Base-by-base conservation (phyloP, 352 stramenopile genomes). In the Globisporangium heterothallicum region DNA sequence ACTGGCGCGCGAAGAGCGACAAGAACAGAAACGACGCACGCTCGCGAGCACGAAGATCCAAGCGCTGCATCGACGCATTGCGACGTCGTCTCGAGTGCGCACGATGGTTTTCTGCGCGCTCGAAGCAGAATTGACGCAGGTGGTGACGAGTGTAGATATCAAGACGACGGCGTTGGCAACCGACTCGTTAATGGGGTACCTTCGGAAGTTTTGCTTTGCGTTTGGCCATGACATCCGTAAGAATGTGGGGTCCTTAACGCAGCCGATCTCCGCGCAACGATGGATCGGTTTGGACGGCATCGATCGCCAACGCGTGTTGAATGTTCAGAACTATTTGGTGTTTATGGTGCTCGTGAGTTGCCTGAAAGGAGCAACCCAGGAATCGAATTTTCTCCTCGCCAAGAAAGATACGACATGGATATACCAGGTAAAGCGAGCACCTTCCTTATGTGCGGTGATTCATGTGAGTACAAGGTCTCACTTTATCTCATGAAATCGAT, bases 301-400 rank as follows among this genome's bases (percentile, higher is more conserved):
- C 1, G 4, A 43, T 6, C 25, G n/a, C 3, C 47, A 68, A 7
- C 64, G 63, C 14, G 60, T 83, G 51, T 54, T 56, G 1, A 78
- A 75, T 49, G 66, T 79, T 18, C 72, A 84, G 45, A 66, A 79
- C 34, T 86, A 85, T 49, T 27, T 88, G 27, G 61, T 86, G 10
- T 68, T 74, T 34, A 71, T 86, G 58, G 44, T 88, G 53, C 64
- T 88, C 6, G 65, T 84, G 50, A 86, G 69, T 30, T 63, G 68
- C 24, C 46, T 82, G n/a, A 62, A 61, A 25, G 76, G 68, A 16
- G 16, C 47, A 1, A 27, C n/a, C 2, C 18, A 44, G 0, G 53
- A 30, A 0, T 58, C 44, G 1, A 77, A 67, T 46, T 24, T 78
- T 1, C 32, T 84, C 6, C 45, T 62, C 30, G 56, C 49, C 0